Evolutionary conservation across 345 rosid genomes (phyloP), one percentile per base, ranked within the genome.

Genomic region (Sonneratia alba): DNA sequence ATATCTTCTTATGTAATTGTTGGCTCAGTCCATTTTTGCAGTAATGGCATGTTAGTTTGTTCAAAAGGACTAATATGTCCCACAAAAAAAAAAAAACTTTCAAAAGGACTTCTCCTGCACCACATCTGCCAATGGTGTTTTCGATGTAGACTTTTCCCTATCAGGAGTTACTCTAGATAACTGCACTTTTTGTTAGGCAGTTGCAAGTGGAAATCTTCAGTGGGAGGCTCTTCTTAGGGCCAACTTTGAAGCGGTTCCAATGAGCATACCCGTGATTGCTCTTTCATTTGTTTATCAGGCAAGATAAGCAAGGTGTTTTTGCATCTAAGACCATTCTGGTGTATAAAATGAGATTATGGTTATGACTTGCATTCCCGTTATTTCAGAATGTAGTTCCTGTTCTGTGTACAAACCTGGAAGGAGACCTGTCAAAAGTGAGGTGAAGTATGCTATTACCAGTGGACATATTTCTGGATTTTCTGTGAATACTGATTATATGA

Each of bases 231-330:
- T 93, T 79, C 81, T 88, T 67, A 89, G 84, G 80, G 96, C 94
- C 32, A 89, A 93, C 83, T 86, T 93, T 81, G 89, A 81, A 69
- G 98, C 96, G 1, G 91, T 89, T 85, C 98, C 98, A 6, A 91
- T 88, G 91, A 89, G 98, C 74, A 85, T 93, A 84, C 98, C 97
- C n/a, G 87, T 93, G n/a, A 83, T 93, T 80, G 92, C 97, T 40
- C 91, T 91, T 59, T 91, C 97, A 36, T 93, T 93, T 80, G 97
- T 91, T 77, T 89, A 93, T 76, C 98, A 93, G 92, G 98, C 89
- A 87, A 80, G 27, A 70, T 70, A 71, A 43, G 36, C 71, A 67
- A 74, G 69, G 63, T 71, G 18, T 27, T 62, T 56, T 32, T 15
- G 38, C 66, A 27, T 27, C 27, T 3, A 62, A 14, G 27, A 24